Evolutionary conservation across 352 stramenopile genomes (phyloP), one percentile per base, ranked within the genome.

Genomic region (Pythium phragmiticola): DNA sequence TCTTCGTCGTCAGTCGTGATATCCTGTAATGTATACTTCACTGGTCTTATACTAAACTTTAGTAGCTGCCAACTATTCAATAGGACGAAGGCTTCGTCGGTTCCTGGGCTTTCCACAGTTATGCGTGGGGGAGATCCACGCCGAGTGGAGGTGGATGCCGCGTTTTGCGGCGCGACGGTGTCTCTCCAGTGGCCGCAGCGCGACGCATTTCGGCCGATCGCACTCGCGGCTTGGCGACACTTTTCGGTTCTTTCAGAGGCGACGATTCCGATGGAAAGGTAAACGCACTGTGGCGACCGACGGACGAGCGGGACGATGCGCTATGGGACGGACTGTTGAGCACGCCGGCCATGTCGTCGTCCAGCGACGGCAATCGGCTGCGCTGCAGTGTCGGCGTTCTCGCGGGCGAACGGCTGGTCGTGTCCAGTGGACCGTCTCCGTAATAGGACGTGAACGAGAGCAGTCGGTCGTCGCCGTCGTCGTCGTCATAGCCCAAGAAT

Each of bases 401-500:
- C 1, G 33, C n/a, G 7, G 50, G 37, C 14, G 34, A 14, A 2
- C 34, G 34, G 11, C 34, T 39, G 34, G 34, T 14, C 34, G 34
- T 39, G 34, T 62, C 56, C 19, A 53, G 21, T 7, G 12, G 19
- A 1, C 33, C 36, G 19, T 36, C 49, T 6, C 43, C 60, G 21
- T 52, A 60, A 12, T 45, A 60, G 17, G 59, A 37, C 41, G 59
- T 66, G 17, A 60, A 66, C 34, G 60, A 60, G 4, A 55, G n/a
- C 16, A 60, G 43, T 16, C 52, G 36, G 30, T 61, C 61, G 9
- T 41, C 26, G 0, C 33, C 61, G 14, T 61, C 60, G 61, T 68
- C 61, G 28, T 88, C 69, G 33, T 87, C 75, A 63, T 89, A 88
- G 17, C 80, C 78, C 14, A 80, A 21, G 26, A 89, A 88, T 4